Evolutionary conservation across 1,139 yeast species (phyloP), one percentile per base, ranked within the genome.

Genomic region (Maudiozyma humilis): DNA sequence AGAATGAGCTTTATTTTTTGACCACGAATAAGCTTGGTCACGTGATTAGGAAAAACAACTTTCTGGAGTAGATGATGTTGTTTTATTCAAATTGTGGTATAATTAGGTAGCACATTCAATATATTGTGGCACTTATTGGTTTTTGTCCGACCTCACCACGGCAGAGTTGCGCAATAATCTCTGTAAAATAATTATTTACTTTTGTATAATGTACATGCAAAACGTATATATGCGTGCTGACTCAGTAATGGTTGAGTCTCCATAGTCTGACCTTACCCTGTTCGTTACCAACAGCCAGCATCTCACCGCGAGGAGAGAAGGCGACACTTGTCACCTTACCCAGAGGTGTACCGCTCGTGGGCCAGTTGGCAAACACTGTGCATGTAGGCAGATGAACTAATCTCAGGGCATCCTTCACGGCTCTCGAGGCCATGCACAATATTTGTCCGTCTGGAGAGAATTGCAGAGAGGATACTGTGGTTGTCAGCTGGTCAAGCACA

Each of bases 281-380:
- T 57, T 87, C 95, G 57, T 89, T 91, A 49, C 96, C 98, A 1
- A 88, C 76, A 15, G 91, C 87, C 48, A 91, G 65, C 80, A 88
- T 78, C 63, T 87, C 91, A 46, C 81, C 78, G 51, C 79, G 79
- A 23, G 95, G 89, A 23, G 94, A 79, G 63, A 89, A 89, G 10
- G 79, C 75, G 3, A 79, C 82, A n/a, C 82, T 68, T 1, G 96
- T 86, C 36, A 93, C 96, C 53, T 82, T 79, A 20, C 98, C 99
- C 52, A 93, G 73, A 3, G 98, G 98, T 0, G 99, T 89, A 7
- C 88, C 91, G 46, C 91, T 80, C 2, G 97, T 91, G 17, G 99
- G 99, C 98, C 98, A 93, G 69, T 93, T 93, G 45, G 80, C 73
- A 65, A 80, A 93, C 3, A 86, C 95, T 12, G 86, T 76, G 49